Percentiles rank a stretch among this genome's conserved stretches.
These are phyloP conservation scores for Starmerella floricola DNA, from an alignment of 805 yeast genomes.

Conservation along the genomic window DNA sequence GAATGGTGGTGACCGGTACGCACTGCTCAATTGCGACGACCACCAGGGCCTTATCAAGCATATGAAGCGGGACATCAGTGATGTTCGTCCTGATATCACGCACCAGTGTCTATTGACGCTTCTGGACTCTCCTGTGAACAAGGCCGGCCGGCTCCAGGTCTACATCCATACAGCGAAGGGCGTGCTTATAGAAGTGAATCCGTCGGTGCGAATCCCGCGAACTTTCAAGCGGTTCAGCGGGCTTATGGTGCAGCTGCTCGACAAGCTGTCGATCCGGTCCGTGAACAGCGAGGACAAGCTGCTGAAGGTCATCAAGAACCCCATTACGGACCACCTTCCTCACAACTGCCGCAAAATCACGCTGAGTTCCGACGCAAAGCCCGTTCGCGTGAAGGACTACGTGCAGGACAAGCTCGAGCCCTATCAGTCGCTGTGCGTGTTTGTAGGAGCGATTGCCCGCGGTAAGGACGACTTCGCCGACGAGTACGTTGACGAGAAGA, in stretches of 20 bases:
- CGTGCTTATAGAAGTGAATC: conserved; percentile 89
- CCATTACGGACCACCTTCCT: conserved; percentile 92
- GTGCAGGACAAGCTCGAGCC: conserved; percentile 56
- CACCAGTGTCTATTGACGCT: conserved; percentile 93
- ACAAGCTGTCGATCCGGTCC: conserved; percentile 81
- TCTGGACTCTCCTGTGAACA: conserved; percentile 93
- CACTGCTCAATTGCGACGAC: conserved; percentile 90
- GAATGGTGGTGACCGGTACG: conserved; percentile 83
- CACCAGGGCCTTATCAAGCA: conserved; percentile 91
- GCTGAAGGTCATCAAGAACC: conserved; percentile 88
- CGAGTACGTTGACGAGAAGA: conserved; percentile 90
- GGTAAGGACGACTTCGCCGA: conserved; percentile 97
- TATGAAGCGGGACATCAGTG: conserved; percentile 95
- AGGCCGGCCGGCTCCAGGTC: conserved; percentile 93
- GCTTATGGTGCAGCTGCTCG: conserved; percentile 90
- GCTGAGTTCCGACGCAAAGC: conserved; percentile 81
- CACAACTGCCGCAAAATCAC: conserved; percentile 91
- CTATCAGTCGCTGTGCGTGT: conserved; percentile 92
- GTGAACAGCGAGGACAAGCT: conserved; percentile 92
- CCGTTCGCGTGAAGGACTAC: conserved; percentile 78
- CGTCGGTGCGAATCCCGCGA: conserved; percentile 93
- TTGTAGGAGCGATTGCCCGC: conserved; percentile 98
- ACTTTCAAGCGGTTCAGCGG: conserved; percentile 97
- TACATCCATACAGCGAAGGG: conserved; percentile 93
- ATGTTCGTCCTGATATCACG: conserved; percentile 98